These are phyloP conservation scores for Mucor piriformis DNA, from an alignment of 371 early-diverging fungal genomes.

Conservation along the genomic window DNA sequence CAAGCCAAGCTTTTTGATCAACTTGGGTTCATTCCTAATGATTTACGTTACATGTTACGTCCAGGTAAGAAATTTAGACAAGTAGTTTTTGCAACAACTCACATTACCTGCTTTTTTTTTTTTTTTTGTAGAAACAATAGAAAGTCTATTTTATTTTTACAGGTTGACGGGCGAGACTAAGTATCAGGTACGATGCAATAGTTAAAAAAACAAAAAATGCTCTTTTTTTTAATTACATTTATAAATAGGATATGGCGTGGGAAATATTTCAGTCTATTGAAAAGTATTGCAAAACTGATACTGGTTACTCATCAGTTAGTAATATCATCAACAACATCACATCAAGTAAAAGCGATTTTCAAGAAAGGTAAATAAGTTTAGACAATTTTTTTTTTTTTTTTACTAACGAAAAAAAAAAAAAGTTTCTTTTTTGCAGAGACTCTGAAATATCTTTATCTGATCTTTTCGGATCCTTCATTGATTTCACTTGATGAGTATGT, in stretches of 20 bases:
- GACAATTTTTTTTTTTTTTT: background rate
- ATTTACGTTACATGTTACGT: slow-evolving; percentile 47
- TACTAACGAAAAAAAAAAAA: background rate
- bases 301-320: slow-evolving; percentile 66
- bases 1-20: slow-evolving; percentile 20
- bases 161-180: slow-evolving; percentile 71
- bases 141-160: slow-evolving; percentile 75
- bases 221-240: too few species aligned
- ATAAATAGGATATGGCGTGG: slow-evolving; percentile 65
- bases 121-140: slow-evolving; percentile 82
- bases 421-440: slow-evolving; percentile 91
- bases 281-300: slow-evolving; percentile 56
- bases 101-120: slow-evolving; percentile 4
- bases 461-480: slow-evolving; percentile 66
- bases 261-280: slow-evolving; percentile 68
- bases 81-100: background rate
- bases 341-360: slow-evolving; percentile 33
- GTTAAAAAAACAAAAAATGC: too few species aligned
- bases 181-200: slow-evolving; percentile 59
- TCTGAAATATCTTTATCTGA: slow-evolving; percentile 88
- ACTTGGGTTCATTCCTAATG: slow-evolving; percentile 28
- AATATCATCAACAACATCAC: slow-evolving; percentile 47
- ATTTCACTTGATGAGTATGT: slow-evolving; percentile 78
- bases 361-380: slow-evolving; percentile 42
- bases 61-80: slow-evolving; percentile 30